Percentiles rank a stretch among this genome's conserved stretches.
Evolutionary conservation across 2,329 filamentous ascomycete species (phyloP).

Genomic region (Mariannaea sp.): DNA sequence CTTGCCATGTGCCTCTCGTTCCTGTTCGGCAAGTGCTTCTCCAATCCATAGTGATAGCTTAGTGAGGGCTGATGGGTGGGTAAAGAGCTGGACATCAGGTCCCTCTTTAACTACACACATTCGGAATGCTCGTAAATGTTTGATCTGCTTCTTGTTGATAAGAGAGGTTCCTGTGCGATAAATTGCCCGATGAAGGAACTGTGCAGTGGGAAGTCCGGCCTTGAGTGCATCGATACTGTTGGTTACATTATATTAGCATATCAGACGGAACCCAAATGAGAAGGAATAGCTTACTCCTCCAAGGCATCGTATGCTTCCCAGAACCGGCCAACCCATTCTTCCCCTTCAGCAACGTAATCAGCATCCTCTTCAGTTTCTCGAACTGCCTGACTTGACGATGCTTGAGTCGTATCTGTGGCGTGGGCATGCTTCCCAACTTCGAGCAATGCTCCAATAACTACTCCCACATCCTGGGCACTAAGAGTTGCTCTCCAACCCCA

Average conservation of each 20-base stretch:
- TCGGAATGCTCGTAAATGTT: conserved; percentile 88
- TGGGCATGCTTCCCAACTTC: conserved; percentile 76
- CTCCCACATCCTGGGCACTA: conserved; percentile 91
- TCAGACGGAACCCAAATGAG: neutral
- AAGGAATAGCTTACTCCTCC: conserved; percentile 59
- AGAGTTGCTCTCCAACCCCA: conserved; percentile 98
- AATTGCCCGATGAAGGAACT: conserved; percentile 89
- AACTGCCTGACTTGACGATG: conserved; percentile 39
- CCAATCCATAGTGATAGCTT: conserved; percentile 94
- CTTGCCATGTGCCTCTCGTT: conserved; percentile 74
- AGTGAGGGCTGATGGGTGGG: conserved; percentile 87
- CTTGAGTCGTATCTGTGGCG: conserved; percentile 38
- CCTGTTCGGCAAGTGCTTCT: conserved; percentile 88
- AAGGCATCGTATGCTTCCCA: conserved; percentile 76
- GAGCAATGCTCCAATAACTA: conserved; percentile 87
- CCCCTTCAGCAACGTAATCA: conserved; percentile 57
- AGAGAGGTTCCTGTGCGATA: conserved; percentile 89
- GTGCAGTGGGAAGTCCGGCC: conserved; percentile 77
- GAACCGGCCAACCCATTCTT: conserved; percentile 70
- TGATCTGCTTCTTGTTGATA: conserved; percentile 92
- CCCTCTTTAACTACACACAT: conserved; percentile 97
- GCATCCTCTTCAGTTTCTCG: conserved; percentile 54
- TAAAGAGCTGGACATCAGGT: conserved; percentile 88
- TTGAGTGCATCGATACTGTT: conserved; percentile 75
- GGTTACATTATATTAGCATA: conserved; percentile 11